phyloP scores from a whole-genome alignment of 2,329 filamentous ascomycete species.

The Arthroderma sp. region DNA sequence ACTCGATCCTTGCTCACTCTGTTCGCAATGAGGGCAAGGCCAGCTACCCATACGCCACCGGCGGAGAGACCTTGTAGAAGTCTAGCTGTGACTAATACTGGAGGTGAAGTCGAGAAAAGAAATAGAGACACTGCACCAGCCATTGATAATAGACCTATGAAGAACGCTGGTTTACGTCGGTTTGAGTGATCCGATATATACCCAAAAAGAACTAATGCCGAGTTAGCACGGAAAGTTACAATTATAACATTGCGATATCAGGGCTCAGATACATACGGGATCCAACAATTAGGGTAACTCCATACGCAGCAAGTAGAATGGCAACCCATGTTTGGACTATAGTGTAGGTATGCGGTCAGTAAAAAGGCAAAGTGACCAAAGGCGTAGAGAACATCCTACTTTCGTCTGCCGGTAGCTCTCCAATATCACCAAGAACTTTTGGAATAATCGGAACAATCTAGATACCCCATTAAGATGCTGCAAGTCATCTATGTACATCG shows the following conservation, averaged over 20 bases:
- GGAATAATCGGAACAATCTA: slow-evolving; percentile 5
- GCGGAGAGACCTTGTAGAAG: slow-evolving; percentile 47
- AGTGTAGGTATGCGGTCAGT: neutral
- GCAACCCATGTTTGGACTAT: slow-evolving; percentile 12
- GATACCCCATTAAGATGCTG: neutral
- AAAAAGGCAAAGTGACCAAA: neutral
- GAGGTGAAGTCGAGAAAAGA: slow-evolving; percentile 38
- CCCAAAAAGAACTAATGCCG: slow-evolving; percentile 19
- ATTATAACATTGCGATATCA: neutral
- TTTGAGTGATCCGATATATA: slow-evolving; percentile 41
- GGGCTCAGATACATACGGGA: slow-evolving; percentile 6
- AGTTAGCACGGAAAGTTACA: slow-evolving; percentile 1
- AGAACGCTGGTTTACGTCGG: slow-evolving; percentile 45
- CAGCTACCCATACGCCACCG: slow-evolving; percentile 50
- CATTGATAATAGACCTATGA: slow-evolving; percentile 43
- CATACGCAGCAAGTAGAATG: slow-evolving; percentile 11
- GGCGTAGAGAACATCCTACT: neutral
- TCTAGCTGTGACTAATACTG: slow-evolving; percentile 40
- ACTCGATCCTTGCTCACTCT: slow-evolving; percentile 47
- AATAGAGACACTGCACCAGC: slow-evolving; percentile 44
- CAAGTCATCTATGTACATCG: neutral
- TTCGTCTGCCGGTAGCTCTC: neutral
- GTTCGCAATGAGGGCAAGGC: slow-evolving; percentile 47
- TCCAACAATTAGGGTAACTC: slow-evolving; percentile 7
- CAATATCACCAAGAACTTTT: neutral